Percentiles rank a stretch among this genome's conserved stretches.
Evolutionary conservation across 225 moss, liverwort and hornwort genomes (phyloP).

Genomic region (Asterella californica): DNA sequence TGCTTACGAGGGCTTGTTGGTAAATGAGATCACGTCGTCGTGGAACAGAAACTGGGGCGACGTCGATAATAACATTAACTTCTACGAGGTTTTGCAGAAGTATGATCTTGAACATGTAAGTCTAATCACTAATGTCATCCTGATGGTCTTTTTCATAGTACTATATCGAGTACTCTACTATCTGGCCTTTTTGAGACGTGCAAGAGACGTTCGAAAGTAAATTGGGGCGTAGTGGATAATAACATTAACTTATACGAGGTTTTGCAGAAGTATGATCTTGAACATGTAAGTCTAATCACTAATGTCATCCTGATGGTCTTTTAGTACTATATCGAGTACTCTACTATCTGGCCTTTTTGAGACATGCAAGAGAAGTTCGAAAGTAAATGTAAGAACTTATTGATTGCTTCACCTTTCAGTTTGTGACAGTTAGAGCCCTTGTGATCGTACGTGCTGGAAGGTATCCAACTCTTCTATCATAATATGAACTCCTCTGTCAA

Average conservation of each 20-base stretch:
- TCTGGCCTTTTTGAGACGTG: conserved; percentile 11
- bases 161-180: conserved; percentile 6
- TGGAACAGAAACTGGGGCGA: conserved; percentile 22
- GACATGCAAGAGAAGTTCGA: conserved; percentile 10
- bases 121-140: conserved; percentile 8
- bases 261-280: conserved; percentile 12
- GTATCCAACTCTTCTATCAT: too few species aligned
- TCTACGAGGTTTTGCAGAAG: conserved; percentile 13
- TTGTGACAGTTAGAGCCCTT: too few species aligned
- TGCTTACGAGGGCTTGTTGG: conserved; percentile 23
- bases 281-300: conserved; percentile 16
- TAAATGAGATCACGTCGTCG: conserved; percentile 16
- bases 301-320: conserved; percentile 11
- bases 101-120: conserved; percentile 22
- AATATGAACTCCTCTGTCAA: too few species aligned
- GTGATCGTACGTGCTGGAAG: too few species aligned
- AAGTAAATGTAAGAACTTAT: too few species aligned
- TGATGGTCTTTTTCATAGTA: conserved; percentile 8
- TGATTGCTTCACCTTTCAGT: too few species aligned
- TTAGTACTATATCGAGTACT: conserved; percentile 4
- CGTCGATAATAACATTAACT: neutral
- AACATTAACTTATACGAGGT: conserved; percentile 16
- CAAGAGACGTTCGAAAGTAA: conserved; percentile 12
- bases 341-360: conserved; percentile 7
- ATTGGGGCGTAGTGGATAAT: neutral